Evolutionary conservation across 2,329 filamentous ascomycete genomes (phyloP), one percentile per base, ranked within the genome.

Genomic region (Calonectria hongkongensis): DNA sequence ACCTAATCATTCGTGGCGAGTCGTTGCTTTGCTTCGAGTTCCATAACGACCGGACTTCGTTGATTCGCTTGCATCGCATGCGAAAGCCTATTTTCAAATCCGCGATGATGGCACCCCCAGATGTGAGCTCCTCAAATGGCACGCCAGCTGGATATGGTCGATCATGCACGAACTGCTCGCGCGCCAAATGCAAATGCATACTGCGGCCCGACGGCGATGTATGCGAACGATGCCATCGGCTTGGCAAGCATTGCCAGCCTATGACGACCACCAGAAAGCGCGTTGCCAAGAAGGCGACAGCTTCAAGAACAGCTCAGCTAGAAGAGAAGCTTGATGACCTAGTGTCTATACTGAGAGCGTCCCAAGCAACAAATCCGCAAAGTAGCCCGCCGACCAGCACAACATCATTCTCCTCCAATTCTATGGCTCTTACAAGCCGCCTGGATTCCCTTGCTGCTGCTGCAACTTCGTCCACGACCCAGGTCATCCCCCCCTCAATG

Each of bases 271-370:
- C 84, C 50, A 81, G 85, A 43, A 85, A 84, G 71, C 83, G 85
- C 12, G 79, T 82, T 70, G 64, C 80, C 71, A 82, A 83, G 76
- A 79, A 82, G 73, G 76, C 82, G 66, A 71, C 81, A 43, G 76
- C 82, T 12, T 84, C 83, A 33, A 83, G 85, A 25, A 85, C 86
- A 5, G 85, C 86, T 9, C 85, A 87, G 72, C 82, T 89, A 8
- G 88, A 89, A 79, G 86, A 88, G 76, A 89, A 88, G 80, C 81
- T 89, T 9, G 86, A 88, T 56, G 85, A 87, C 69, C 80, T 89
- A 3, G 86, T 88, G 21, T 84, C 85, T 3, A 84, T 89, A n/a
- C 77, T 89, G 12, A 82, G 82, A 66, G 82, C 80, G 39, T 79
- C 82, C 58, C 79, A 83, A 54, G 73, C 67, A 60, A 70, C 63